Evolutionary conservation across 768 basidiomycete species (phyloP), one percentile per base, ranked within the genome.

Genomic region (Daedaleopsis nitida): DNA sequence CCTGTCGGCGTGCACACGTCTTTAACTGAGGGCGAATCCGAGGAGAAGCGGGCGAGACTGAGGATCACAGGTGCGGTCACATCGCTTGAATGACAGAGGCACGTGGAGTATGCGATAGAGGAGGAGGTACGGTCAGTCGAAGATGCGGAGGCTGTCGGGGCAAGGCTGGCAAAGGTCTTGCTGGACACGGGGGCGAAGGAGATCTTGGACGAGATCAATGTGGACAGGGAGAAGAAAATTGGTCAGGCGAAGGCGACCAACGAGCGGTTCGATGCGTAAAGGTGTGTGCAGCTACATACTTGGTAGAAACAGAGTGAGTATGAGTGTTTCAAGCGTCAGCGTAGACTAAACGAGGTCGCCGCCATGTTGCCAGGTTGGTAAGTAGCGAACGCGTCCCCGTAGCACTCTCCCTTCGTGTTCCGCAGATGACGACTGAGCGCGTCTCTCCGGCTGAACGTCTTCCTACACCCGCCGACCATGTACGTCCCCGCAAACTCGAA

Each of bases 171-270:
- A 4, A 75, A 73, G 64, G 73, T 76, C 7, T 72, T 99, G 58
- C 81, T 90, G 45, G 81, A 82, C 9, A 77, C 74, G 1, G 96
- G 96, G 0, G 96, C 91, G 19, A 83, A 80, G 67, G 81, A 80
- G 61, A 91, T 99, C 65, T 71, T 99, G 72, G 87, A 92, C 43
- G 91, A 92, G 57, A 91, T 99, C 66, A 89, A 83, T n/a, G 71
- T 70, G 55, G 88, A 92, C 68, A 80, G 89, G 63, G 81, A 68
- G 60, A 67, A 52, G 62, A 57, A 65, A 24, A 68, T 72, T 12
- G 60, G 63, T 24, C 59, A 64, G 58, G 66, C 66, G 24, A 64
- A 68, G 62, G 65, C 59, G 21, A 53, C 37, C 37, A 38, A 59
- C 55, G 60, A 62, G 35, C 44, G 47, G 51, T 55, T 62, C 16